Conservation (phyloP, 345 rosid species). For the Crucihimalaya himalaica region DNA sequence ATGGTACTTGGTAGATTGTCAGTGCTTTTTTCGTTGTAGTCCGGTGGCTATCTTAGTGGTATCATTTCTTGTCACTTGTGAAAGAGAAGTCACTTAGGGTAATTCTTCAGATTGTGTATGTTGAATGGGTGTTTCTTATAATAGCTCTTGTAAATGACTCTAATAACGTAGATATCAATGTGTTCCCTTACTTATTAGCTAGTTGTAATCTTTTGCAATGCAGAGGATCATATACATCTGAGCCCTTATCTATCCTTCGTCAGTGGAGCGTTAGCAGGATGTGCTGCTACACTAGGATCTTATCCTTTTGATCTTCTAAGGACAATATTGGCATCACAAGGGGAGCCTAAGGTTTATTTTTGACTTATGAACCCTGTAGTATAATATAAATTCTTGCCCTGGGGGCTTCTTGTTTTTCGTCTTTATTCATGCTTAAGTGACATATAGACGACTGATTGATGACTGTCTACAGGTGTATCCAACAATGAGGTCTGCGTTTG, state of each 20-base stretch:
- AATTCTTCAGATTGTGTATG: not conserved
- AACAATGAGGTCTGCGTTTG: slow-evolving; percentile 90
- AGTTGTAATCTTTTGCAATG: slow-evolving; percentile 34
- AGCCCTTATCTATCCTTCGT: slow-evolving; percentile 80
- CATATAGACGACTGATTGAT: slow-evolving; percentile 18
- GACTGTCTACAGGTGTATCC: slow-evolving; percentile 70
- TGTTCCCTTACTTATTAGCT: not conserved
- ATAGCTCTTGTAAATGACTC: not conserved
- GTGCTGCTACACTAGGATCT: slow-evolving; percentile 96
- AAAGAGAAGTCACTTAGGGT: not conserved
- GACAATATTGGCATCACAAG: slow-evolving; percentile 93
- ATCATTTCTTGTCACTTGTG: not conserved
- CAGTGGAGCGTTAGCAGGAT: slow-evolving; percentile 94
- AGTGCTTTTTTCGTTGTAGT: not conserved
- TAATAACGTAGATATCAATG: not conserved
- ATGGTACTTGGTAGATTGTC: not conserved
- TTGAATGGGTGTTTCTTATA: not conserved
- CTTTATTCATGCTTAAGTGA: not conserved
- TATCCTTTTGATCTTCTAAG: slow-evolving; percentile 96
- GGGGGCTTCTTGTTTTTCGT: not conserved
- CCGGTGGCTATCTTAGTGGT: not conserved
- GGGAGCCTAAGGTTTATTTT: slow-evolving; percentile 86
- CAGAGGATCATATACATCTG: slow-evolving; percentile 85
- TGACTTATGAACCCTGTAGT: slow-evolving; percentile 2
- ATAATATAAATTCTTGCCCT: not conserved